A percentile compares a stretch with the other conserved stretches of the same genome.
phyloP scores from a whole-genome alignment of 345 rosid genomes.

The Dipteronia dyeriana region DNA sequence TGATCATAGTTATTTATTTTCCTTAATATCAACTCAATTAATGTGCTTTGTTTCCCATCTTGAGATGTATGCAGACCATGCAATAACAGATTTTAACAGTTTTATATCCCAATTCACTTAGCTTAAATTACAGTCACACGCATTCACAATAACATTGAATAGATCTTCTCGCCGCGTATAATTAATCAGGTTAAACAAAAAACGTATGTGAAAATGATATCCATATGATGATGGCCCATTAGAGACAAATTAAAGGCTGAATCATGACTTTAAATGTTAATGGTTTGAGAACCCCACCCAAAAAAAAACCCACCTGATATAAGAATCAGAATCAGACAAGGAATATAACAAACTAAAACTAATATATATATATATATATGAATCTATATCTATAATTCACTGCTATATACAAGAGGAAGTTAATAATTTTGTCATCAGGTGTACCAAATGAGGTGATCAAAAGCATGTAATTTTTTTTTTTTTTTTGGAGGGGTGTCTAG shows the following conservation, averaged over 20 bases:
- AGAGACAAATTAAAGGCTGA: constrained; percentile 37
- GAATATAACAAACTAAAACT: neutral
- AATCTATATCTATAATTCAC: neutral
- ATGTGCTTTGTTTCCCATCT: constrained; percentile 18
- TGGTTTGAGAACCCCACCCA: constrained; percentile 35
- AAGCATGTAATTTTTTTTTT: neutral
- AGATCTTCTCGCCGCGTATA: constrained; percentile 39
- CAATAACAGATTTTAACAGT: constrained; percentile 34
- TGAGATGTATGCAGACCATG: constrained; percentile 27
- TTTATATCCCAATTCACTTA: constrained; percentile 16
- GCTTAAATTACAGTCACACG: neutral
- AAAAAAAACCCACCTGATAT: constrained; percentile 23
- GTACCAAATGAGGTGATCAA: constrained; percentile 2
- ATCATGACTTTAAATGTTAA: constrained; percentile 34
- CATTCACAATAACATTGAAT: constrained; percentile 2
- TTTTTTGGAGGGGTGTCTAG: constrained; percentile 8
- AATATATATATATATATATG: neutral
- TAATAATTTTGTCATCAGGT: constrained; percentile 17
- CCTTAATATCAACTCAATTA: constrained; percentile 11
- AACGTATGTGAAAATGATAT: constrained; percentile 31
- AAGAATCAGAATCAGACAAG: constrained; percentile 8
- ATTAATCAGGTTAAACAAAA: constrained; percentile 19
- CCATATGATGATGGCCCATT: constrained; percentile 34
- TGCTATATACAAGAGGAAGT: neutral
- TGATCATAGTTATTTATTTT: constrained; percentile 19